These are phyloP conservation scores for Geosiphon pyriformis DNA, from an alignment of 192 early-diverging fungal genomes.

Conservation along the genomic window DNA sequence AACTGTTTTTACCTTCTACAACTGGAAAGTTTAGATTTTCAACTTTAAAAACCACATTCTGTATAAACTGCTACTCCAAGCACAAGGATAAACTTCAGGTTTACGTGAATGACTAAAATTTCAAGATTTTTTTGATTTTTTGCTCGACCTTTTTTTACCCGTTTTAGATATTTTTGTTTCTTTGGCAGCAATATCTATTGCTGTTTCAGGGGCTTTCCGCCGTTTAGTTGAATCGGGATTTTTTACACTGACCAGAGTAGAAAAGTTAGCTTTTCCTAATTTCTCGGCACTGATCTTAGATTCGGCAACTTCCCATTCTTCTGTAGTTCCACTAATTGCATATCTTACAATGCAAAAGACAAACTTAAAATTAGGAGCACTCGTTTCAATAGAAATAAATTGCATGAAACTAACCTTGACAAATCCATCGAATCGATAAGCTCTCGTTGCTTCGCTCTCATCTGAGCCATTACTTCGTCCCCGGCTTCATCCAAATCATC, in stretches of 20 bases:
- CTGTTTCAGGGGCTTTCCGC: constrained; percentile 40
- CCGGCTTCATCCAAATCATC: constrained; percentile 85
- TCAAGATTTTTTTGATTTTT: constrained; percentile 4
- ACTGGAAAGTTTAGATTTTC: too few species aligned
- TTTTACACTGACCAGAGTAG: constrained; percentile 68
- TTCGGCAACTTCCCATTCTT: constrained; percentile 72
- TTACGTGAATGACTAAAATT: too few species aligned
- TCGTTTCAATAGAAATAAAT: constrained; percentile 26
- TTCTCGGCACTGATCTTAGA: constrained; percentile 43
- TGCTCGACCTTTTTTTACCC: constrained; percentile 5
- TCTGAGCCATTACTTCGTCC: constrained; percentile 56
- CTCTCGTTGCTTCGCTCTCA: constrained; percentile 72
- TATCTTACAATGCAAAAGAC: constrained; percentile 35
- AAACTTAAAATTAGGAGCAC: constrained; percentile 22
- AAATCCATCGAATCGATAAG: constrained; percentile 74
- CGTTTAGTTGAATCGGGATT: constrained; percentile 60
- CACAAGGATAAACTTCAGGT: too few species aligned
- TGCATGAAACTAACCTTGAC: constrained; percentile 49
- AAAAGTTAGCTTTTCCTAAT: constrained; percentile 45
- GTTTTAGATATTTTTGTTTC: constrained; percentile 31
- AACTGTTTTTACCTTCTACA: too few species aligned
- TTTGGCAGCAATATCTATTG: constrained; percentile 39
- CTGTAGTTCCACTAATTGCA: constrained; percentile 63
- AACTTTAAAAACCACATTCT: too few species aligned
- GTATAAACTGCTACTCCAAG: too few species aligned